phyloP scores from a whole-genome alignment of 2,329 filamentous ascomycete species.

The Pleomassaria siparia region DNA sequence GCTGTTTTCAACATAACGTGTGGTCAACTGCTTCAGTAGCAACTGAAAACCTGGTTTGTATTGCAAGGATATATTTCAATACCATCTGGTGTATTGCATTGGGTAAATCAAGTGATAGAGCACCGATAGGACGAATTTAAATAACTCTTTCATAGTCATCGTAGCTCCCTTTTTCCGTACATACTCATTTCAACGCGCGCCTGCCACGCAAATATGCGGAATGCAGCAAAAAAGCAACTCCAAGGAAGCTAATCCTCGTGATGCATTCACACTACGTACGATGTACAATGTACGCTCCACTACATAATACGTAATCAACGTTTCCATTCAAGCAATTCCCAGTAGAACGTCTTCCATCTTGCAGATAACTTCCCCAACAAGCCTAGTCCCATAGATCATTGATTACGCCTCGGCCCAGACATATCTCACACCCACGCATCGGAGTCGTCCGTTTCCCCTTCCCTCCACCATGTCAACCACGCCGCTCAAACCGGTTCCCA shows the following conservation, averaged over 20 bases:
- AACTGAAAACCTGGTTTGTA: no score
- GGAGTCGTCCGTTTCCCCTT: slow-evolving; percentile 12
- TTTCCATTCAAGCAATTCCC: no score
- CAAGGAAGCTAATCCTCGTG: background rate
- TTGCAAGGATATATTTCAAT: no score
- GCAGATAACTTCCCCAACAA: background rate
- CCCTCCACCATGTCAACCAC: slow-evolving; percentile 37
- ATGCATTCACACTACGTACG: no score
- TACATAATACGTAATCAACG: background rate
- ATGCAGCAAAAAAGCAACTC: background rate
- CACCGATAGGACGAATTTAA: no score
- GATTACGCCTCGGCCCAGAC: slow-evolving; percentile 1
- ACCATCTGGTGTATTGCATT: no score
- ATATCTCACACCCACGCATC: background rate
- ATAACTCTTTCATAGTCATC: no score
- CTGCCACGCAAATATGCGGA: background rate
- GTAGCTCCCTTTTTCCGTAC: slow-evolving; percentile 1
- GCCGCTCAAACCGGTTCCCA: slow-evolving; percentile 29
- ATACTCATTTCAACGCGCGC: background rate
- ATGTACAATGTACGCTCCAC: no score
- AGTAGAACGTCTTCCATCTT: no score
- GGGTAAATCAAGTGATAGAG: no score
- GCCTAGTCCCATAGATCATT: background rate
- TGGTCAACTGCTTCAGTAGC: no score
- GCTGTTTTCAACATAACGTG: no score